Percentiles rank a stretch among this genome's conserved stretches.
phyloP scores from a whole-genome alignment of 192 early-diverging fungal genomes.

The Ramicandelaber brevisporus region DNA sequence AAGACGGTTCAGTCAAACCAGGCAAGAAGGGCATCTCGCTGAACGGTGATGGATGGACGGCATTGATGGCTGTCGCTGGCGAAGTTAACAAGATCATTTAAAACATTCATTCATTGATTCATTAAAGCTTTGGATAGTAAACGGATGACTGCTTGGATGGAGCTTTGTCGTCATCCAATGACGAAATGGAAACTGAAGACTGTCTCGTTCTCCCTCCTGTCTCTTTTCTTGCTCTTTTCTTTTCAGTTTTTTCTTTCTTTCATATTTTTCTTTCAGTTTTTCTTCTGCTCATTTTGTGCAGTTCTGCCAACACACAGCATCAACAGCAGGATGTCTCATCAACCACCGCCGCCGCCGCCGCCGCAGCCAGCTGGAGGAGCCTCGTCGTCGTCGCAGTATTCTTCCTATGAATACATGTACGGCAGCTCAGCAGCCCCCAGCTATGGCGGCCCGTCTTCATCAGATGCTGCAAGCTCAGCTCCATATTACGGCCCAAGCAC shows the following conservation, averaged over 20 bases:
- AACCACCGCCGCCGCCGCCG: too few relatives aligned
- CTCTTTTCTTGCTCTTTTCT: background rate
- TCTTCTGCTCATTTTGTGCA: background rate
- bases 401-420: too few relatives aligned
- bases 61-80: background rate
- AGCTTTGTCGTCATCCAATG: background rate
- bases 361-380: too few relatives aligned
- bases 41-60: constrained; percentile 2
- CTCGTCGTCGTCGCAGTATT: too few relatives aligned
- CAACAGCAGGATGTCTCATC: too few relatives aligned
- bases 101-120: background rate
- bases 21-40: constrained; percentile 10
- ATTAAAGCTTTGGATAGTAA: background rate
- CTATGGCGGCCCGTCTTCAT: too few relatives aligned
- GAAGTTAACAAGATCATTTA: background rate
- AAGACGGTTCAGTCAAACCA: constrained; percentile 2
- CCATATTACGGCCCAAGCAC: too few relatives aligned
- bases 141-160: background rate
- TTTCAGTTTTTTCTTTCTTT: background rate
- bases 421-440: too few relatives aligned
- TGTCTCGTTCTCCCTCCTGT: background rate
- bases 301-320: too few relatives aligned
- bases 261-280: background rate
- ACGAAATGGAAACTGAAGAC: background rate
- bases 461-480: too few relatives aligned